Evolutionary conservation across 129 eudicot genomes (phyloP).

Genomic region (carrot (Daucus carota)): DH1_v3.0 NC_030386.2:18093501-18094000

Average conservation of each 20-base stretch:
- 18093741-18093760: not conserved
- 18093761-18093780: not conserved
- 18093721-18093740: not conserved
- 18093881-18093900: conserved; percentile 40
- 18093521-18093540: too few species aligned
- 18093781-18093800: not conserved
- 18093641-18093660: too few species aligned
- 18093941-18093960: conserved; percentile 38
- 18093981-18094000: conserved; percentile 8
- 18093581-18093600: too few species aligned
- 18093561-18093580: too few species aligned
- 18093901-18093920: conserved; percentile 31
- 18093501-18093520: too few species aligned
- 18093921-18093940: conserved; percentile 25
- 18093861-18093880: conserved; percentile 48
- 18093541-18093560: too few species aligned
- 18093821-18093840: not conserved
- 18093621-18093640: too few species aligned
- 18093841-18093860: conserved; percentile 28
- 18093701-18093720: too few species aligned
- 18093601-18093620: too few species aligned
- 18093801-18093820: not conserved
- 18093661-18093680: too few species aligned
- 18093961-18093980: conserved; percentile 32
- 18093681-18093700: not conserved